Evolutionary conservation across 306 rosid species (phyloP), one percentile per base, ranked within the genome.

Genomic region (Rosa chinensis): DNA sequence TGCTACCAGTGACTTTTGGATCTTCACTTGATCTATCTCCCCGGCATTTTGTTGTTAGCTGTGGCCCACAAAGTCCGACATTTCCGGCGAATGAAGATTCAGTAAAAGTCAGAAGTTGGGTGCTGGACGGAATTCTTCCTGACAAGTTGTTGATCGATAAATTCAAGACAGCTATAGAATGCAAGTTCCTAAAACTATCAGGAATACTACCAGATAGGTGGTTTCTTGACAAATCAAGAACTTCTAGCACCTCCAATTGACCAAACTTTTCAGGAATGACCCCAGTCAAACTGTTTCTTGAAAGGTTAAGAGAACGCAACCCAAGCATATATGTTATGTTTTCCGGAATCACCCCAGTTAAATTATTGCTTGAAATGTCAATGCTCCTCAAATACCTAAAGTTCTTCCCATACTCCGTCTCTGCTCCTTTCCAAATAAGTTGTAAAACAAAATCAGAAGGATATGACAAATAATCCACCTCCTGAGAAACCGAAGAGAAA

Each of bases 291-390:
- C 11, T 63, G 79, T 83, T 83, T 8, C 79, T 40, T 63, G 89
- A 70, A 0, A 77, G 55, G 77, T 81, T 86, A 7, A 83, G 71
- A 11, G 79, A 52, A 8, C 25, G 7, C 45, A 81, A 52, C 66
- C 58, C 67, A 4, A 16, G 2, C 53, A 83, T 72, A 28, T 18
- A 11, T 1, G 79, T 80, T 6, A 80, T 71, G 8, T 39, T 75
- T 3, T 5, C 9, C 6, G 87, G 83, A 66, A 86, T 86, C 5
- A 56, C 70, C 2, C 89, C 85, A 0, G 0, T 23, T 3, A 83
- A 58, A 16, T 78, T 18, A 17, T 86, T 86, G 62, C 77, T 78
- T 9, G 87, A 86, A 16, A 86, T 28, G 77, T 86, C 87, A 0
- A 83, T 70, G 70, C 68, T 48, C 59, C 67, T 78, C 37, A 83